Conservation (phyloP, 768 basidiomycete species). For the Tephrocybe rancida region DNA sequence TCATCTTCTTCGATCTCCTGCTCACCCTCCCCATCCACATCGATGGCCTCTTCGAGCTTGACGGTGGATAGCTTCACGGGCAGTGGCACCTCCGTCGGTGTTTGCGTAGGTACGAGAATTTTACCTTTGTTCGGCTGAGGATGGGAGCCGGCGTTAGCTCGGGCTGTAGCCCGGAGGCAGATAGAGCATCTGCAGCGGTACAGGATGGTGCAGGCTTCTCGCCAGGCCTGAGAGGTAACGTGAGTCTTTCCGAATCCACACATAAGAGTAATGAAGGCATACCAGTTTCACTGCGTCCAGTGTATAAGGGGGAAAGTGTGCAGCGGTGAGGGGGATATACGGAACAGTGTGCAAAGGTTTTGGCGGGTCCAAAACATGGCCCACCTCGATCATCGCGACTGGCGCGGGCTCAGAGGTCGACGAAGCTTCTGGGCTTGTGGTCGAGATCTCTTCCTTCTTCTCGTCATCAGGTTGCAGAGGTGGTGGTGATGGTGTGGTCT, state of each 20-base stretch:
- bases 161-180: slow-evolving; percentile 66
- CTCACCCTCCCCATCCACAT: slow-evolving; percentile 24
- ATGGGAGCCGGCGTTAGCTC: slow-evolving; percentile 40
- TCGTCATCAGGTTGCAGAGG: slow-evolving; percentile 39
- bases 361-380: slow-evolving; percentile 66
- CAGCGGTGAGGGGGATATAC: slow-evolving; percentile 59
- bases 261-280: slow-evolving; percentile 26
- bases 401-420: slow-evolving; percentile 8
- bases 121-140: neutral
- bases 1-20: slow-evolving; percentile 27
- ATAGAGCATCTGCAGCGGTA: slow-evolving; percentile 76
- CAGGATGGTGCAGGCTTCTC: slow-evolving; percentile 70
- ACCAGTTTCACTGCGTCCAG: slow-evolving; percentile 60
- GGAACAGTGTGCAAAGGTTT: slow-evolving; percentile 68
- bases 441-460: slow-evolving; percentile 37
- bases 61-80: slow-evolving; percentile 6
- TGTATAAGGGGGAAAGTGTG: slow-evolving; percentile 58
- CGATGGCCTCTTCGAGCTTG: slow-evolving; percentile 12
- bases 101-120: slow-evolving; percentile 2
- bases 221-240: slow-evolving; percentile 55
- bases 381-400: slow-evolving; percentile 40
- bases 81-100: neutral
- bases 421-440: slow-evolving; percentile 23
- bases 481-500: slow-evolving; percentile 79
- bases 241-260: slow-evolving; percentile 7